Percentiles rank a stretch among this genome's conserved stretches.
phyloP scores from a whole-genome alignment of 768 basidiomycete species.

The Cystobasidium tubakii region DNA sequence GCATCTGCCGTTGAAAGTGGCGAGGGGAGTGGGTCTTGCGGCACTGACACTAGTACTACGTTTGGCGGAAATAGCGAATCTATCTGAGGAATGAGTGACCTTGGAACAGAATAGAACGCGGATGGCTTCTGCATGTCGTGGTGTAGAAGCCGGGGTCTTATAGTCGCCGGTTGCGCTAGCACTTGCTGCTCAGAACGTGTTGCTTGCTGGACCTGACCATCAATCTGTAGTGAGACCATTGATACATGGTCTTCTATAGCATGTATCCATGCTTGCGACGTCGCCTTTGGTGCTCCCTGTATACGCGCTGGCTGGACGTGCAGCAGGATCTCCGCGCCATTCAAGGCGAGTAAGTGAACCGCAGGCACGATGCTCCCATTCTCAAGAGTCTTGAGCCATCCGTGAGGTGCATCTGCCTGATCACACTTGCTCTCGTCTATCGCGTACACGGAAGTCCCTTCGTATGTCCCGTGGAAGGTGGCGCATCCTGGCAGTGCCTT shows the following conservation, averaged over 20 bases:
- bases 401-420: background rate
- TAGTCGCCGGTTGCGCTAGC: background rate
- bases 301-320: constrained; percentile 19
- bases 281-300: background rate
- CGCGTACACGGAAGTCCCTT: constrained; percentile 13
- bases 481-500: background rate
- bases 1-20: background rate
- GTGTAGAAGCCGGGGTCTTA: background rate
- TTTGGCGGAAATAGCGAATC: constrained; percentile 23
- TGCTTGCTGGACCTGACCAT: background rate
- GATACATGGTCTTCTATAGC: background rate
- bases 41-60: constrained; percentile 10
- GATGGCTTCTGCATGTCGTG: constrained; percentile 4
- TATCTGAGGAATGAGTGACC: background rate
- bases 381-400: background rate
- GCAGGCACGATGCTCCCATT: background rate
- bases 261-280: background rate
- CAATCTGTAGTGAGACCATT: background rate
- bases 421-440: background rate
- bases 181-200: background rate
- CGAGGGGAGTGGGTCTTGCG: constrained; percentile 13
- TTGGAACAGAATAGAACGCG: constrained; percentile 23
- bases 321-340: constrained; percentile 1
- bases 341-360: background rate
- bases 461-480: constrained; percentile 23